A percentile compares a stretch with the other conserved stretches of the same genome.
These are phyloP conservation scores for Pleurotus giganteus DNA, from an alignment of 768 basidiomycete species.

Conservation along the genomic window DNA sequence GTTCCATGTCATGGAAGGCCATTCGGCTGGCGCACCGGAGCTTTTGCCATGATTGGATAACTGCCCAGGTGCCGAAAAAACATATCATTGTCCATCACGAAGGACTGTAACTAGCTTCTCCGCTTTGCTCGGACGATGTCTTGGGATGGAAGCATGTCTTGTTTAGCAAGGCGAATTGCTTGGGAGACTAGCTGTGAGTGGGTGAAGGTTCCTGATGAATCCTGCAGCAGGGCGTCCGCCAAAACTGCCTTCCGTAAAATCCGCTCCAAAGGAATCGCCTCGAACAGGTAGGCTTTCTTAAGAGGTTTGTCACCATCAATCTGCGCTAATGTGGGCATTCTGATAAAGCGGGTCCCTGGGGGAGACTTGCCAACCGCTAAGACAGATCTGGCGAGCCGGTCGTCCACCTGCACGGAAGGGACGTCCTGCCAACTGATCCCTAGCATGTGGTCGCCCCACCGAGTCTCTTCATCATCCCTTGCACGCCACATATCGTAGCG, in stretches of 20 bases:
- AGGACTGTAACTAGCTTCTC: no score
- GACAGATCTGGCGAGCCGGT: neutral
- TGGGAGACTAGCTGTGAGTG: neutral
- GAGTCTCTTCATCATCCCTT: neutral
- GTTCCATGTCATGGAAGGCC: no score
- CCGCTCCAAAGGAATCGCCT: slow-evolving; percentile 3
- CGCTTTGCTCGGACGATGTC: neutral
- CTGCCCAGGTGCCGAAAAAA: no score
- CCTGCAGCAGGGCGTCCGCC: neutral
- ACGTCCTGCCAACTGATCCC: neutral
- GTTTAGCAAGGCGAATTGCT: neutral
- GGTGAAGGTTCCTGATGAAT: neutral
- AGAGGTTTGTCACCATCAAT: slow-evolving; percentile 1
- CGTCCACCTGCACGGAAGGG: neutral
- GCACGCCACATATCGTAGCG: slow-evolving; percentile 11
- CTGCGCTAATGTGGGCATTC: neutral
- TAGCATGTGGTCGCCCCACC: slow-evolving; percentile 5
- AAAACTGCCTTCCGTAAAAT: slow-evolving; percentile 1
- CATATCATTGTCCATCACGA: no score
- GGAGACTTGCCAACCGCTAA: neutral
- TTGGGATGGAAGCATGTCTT: slow-evolving; percentile 5
- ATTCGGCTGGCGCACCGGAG: no score
- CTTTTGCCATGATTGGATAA: no score
- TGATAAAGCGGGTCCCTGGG: neutral
- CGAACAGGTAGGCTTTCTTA: neutral